Base-by-base conservation (phyloP, 1,284 basidiomycete species). In the Sporisorium scitamineum region DNA sequence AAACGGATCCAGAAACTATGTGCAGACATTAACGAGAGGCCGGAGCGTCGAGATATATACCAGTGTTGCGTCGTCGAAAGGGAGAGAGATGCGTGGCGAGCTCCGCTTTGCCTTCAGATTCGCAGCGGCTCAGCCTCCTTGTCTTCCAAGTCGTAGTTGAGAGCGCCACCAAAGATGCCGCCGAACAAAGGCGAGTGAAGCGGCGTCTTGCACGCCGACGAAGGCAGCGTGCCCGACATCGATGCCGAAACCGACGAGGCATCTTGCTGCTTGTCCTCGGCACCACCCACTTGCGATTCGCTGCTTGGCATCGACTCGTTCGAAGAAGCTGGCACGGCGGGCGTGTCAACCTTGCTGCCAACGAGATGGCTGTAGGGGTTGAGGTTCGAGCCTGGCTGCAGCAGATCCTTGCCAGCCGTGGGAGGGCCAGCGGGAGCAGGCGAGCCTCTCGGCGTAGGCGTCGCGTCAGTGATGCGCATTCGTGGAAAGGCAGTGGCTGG, bases 401-500 rank as follows among this genome's bases (percentile, higher is more conserved):
- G 67, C 52, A 75, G 44, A 41, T 75, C 72, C 37, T 70, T 75
- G 29, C 72, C 72, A 5, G 48, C 56, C 9, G 39, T 26, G 11
- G 63, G 62, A 1, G 72, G 27, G 14, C 61, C 54, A 14, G 44
- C 29, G 3, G 80, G 75, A 34, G 70, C 76, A 13, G 80, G 80
- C 39, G 80, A 81, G 45, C 61, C 73, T 27, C 77, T 68, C n/a
- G 80, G 80, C 6, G 78, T 76, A 1, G 74, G 74, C 16, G 74
- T 77, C 2, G 80, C 79, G 29, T 81, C 80, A 14, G 80, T 80
- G 63, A 81, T 79, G 37, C 79, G 65, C 78, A 81, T 72, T 7
- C 74, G 54, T 8, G 80, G 80, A 59, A 81, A 67, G 3, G 80
- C 78, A 22, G 69, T 70, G 3, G 80, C 70, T 11, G 80, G 78